Conservation (phyloP, 169 alveolate species). For the Plasmodium chabaudi region DNA sequence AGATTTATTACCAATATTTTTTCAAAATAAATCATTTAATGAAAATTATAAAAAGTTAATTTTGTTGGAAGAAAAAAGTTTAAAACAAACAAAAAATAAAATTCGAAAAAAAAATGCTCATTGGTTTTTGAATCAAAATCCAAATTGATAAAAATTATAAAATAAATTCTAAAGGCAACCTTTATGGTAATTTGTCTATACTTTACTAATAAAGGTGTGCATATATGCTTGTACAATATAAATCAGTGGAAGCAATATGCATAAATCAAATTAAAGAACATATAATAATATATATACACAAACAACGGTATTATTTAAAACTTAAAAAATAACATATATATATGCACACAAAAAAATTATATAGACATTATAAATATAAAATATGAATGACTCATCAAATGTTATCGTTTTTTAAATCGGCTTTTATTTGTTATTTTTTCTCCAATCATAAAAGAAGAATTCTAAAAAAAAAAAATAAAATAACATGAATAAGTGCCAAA, state of each 20-base stretch:
- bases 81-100: slow-evolving; percentile 40
- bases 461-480: slow-evolving; percentile 18
- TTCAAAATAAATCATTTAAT: slow-evolving; percentile 50
- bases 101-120: slow-evolving; percentile 48
- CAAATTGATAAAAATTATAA: slow-evolving; percentile 2
- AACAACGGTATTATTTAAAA: not conserved
- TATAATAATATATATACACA: not conserved
- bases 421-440: slow-evolving; percentile 45
- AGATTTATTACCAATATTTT: slow-evolving; percentile 44
- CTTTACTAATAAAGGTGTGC: no score
- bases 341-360: no score
- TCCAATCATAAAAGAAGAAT: slow-evolving; percentile 68
- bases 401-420: slow-evolving; percentile 41
- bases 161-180: no score
- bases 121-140: slow-evolving; percentile 54
- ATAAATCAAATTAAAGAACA: not conserved
- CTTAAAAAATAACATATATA: not conserved
- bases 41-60: slow-evolving; percentile 58
- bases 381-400: not conserved
- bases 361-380: not conserved
- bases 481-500: not conserved
- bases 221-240: no score
- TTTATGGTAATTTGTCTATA: no score
- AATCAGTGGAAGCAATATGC: no score
- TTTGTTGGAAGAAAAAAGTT: slow-evolving; percentile 52